A percentile compares a stretch with the other conserved stretches of the same genome.
Evolutionary conservation across 2,329 filamentous ascomycete species (phyloP).

Genomic region (Xylaria sp.): DNA sequence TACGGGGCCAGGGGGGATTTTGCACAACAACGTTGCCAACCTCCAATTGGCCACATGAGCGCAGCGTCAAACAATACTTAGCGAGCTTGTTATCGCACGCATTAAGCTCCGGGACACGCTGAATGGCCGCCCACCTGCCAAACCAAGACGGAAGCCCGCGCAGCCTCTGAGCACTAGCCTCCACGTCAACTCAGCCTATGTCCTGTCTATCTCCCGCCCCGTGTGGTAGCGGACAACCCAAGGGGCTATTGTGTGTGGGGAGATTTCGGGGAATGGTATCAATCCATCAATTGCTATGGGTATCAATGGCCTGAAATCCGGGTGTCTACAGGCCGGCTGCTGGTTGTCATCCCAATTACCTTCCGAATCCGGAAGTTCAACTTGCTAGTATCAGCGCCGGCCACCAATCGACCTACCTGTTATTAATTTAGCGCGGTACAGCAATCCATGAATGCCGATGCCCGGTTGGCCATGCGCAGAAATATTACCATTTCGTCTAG

Average conservation of each 20-base stretch:
- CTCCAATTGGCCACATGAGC: not conserved
- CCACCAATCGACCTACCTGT: not conserved
- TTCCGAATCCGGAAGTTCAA: conserved; percentile 31
- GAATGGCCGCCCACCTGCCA: conserved; percentile 25
- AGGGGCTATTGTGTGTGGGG: conserved; percentile 7
- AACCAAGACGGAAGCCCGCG: conserved; percentile 29
- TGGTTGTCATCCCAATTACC: conserved; percentile 16
- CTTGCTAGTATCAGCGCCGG: not conserved
- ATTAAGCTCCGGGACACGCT: conserved; percentile 1
- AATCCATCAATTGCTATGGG: conserved; percentile 19
- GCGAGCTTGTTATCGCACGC: conserved; percentile 17
- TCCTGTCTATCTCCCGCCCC: not conserved
- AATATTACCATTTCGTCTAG: conserved; percentile 10
- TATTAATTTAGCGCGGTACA: conserved; percentile 11
- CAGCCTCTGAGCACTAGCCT: conserved; percentile 16
- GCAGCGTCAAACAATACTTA: not conserved
- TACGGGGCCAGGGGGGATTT: not conserved
- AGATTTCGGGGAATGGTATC: not conserved
- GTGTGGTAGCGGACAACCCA: not conserved
- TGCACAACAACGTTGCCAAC: not conserved
- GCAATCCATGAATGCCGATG: not conserved
- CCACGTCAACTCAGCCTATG: not conserved
- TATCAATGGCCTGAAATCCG: not conserved
- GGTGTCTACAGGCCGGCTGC: conserved; percentile 10
- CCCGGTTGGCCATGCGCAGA: conserved; percentile 4